A percentile compares a stretch with the other conserved stretches of the same genome.
Evolutionary conservation across 306 rosid species (phyloP).

Genomic region (Neltuma alba): DNA sequence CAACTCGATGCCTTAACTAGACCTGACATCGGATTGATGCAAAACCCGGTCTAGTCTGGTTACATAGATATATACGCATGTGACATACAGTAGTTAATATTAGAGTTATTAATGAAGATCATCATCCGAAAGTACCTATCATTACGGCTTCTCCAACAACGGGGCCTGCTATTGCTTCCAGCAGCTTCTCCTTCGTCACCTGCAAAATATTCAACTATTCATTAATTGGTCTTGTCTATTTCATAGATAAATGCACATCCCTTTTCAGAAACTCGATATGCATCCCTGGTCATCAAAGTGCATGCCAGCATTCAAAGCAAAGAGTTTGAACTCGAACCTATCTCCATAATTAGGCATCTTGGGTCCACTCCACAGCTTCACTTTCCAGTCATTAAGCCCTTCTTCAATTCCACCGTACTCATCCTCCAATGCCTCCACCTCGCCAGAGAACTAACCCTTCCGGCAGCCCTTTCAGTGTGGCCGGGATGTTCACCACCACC

Average conservation of each 20-base stretch:
- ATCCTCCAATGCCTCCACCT: constrained; percentile 11
- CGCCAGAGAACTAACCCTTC: constrained; percentile 34
- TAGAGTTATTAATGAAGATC: not conserved
- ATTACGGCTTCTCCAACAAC: constrained; percentile 28
- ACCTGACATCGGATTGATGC: too few species aligned
- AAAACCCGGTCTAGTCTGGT: too few species aligned
- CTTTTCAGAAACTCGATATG: not conserved
- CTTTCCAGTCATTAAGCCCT: constrained; percentile 42
- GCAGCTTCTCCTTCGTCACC: constrained; percentile 34
- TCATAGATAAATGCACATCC: too few species aligned
- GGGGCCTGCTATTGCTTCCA: constrained; percentile 35
- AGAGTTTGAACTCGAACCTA: constrained; percentile 38
- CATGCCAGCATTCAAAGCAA: constrained; percentile 17
- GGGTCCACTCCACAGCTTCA: constrained; percentile 36
- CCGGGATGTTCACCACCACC: constrained; percentile 41
- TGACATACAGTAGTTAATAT: too few species aligned
- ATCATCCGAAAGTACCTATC: constrained; percentile 19
- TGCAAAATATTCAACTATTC: not conserved
- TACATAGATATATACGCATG: too few species aligned
- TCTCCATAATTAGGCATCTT: constrained; percentile 30
- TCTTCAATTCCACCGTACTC: constrained; percentile 33
- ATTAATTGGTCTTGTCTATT: not conserved
- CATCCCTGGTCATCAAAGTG: constrained; percentile 28
- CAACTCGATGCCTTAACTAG: too few species aligned
- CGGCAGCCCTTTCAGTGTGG: not conserved